A percentile compares a stretch with the other conserved stretches of the same genome.
phyloP scores from a whole-genome alignment of 176 grass and related monocot species.

The Oryza australiensis region DNA sequence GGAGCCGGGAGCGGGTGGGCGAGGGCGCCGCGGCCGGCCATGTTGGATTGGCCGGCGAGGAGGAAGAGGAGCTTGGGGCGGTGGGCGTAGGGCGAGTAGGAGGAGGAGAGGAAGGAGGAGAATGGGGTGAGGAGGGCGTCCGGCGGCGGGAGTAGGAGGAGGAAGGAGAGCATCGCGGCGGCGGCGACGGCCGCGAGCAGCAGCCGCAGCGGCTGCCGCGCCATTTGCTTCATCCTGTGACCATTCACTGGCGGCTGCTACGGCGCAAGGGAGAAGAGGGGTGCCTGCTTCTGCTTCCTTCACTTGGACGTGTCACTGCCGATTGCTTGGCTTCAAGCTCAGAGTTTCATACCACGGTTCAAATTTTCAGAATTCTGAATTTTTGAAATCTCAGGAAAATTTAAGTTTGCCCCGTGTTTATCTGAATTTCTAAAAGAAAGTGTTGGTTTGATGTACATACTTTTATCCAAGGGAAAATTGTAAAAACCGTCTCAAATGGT shows the following conservation, averaged over 20 bases:
- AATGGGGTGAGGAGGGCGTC: background rate
- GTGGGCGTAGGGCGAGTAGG: slow-evolving; percentile 39
- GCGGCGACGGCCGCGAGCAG: slow-evolving; percentile 28
- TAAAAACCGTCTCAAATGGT: no score
- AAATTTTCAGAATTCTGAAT: no score
- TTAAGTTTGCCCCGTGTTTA: background rate
- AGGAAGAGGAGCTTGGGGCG: slow-evolving; percentile 68
- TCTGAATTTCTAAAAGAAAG: no score
- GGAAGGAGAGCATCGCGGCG: slow-evolving; percentile 38
- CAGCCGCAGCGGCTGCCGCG: slow-evolving; percentile 33
- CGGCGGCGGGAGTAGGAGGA: slow-evolving; percentile 34
- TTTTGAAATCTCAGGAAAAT: background rate
- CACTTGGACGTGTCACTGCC: background rate
- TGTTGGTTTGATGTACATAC: no score
- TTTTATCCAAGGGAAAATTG: no score
- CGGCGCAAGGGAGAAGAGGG: no score
- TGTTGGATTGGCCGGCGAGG: slow-evolving; percentile 92
- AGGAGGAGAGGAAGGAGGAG: slow-evolving; percentile 18
- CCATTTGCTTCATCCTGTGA: slow-evolving; percentile 33
- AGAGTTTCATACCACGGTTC: background rate
- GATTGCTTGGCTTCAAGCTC: background rate
- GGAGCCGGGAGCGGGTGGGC: background rate
- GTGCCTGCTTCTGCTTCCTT: no score
- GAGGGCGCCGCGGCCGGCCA: slow-evolving; percentile 79
- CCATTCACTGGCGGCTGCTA: background rate